These are phyloP conservation scores for Rhynchospora pubera DNA, from an alignment of 176 grass and related monocot species.

Conservation along the genomic window DNA sequence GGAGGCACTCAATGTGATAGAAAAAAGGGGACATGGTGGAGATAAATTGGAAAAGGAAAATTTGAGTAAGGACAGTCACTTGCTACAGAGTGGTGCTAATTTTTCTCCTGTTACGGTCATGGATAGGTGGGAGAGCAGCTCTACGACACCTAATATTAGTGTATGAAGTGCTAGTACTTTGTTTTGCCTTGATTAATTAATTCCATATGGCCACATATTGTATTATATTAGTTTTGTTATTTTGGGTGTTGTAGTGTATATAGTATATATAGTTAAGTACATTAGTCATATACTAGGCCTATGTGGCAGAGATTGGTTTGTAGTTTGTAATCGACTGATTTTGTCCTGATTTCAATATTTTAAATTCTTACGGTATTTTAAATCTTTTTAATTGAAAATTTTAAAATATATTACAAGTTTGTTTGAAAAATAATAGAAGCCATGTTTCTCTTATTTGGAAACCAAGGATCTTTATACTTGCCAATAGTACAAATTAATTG, in stretches of 20 bases:
- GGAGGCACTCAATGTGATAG: constrained; percentile 37
- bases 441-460: too few relatives aligned
- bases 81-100: constrained; percentile 16
- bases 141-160: constrained; percentile 31
- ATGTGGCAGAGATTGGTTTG: neutral
- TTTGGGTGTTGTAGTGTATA: neutral
- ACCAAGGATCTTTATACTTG: too few relatives aligned
- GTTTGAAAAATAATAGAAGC: too few relatives aligned
- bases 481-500: too few relatives aligned
- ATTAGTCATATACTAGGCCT: neutral
- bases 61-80: constrained; percentile 30
- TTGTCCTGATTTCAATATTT: neutral
- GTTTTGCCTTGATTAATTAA: neutral
- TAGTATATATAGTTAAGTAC: neutral
- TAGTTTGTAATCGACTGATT: neutral
- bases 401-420: too few relatives aligned
- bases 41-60: constrained; percentile 7
- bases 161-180: neutral
- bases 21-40: constrained; percentile 7
- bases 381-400: too few relatives aligned
- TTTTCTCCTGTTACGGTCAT: constrained; percentile 53
- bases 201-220: neutral
- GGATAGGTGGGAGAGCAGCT: constrained; percentile 47
- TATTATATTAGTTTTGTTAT: neutral
- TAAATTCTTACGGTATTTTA: too few relatives aligned